These are phyloP conservation scores for Penicillium coprophilum DNA, from an alignment of 495 filamentous ascomycete species.

Conservation along the genomic window DNA sequence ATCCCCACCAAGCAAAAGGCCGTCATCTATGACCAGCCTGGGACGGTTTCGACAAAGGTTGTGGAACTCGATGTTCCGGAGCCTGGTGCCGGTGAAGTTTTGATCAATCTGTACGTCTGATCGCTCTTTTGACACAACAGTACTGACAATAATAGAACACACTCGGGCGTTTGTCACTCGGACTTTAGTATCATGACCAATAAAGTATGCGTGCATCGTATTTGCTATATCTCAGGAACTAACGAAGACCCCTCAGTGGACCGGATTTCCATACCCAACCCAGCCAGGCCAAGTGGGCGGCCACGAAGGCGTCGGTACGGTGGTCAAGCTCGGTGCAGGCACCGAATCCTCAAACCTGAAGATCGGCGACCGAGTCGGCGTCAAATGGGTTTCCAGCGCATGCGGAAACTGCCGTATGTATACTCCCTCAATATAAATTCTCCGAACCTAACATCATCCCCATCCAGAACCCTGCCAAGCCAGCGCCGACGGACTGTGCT, in stretches of 20 bases:
- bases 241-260: constrained; percentile 43
- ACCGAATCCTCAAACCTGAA: constrained; percentile 55
- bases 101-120: constrained; percentile 59
- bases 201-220: constrained; percentile 27
- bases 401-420: constrained; percentile 50
- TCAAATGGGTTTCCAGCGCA: constrained; percentile 54
- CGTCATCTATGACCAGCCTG: constrained; percentile 66
- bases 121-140: neutral
- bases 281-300: constrained; percentile 64
- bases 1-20: constrained; percentile 69
- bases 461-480: constrained; percentile 50
- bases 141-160: constrained; percentile 48
- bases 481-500: constrained; percentile 59
- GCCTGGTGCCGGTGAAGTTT: constrained; percentile 61
- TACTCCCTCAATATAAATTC: neutral
- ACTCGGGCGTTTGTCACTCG: constrained; percentile 70
- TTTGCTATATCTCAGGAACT: neutral
- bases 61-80: constrained; percentile 65
- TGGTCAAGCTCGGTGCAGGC: constrained; percentile 59
- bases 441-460: constrained; percentile 3
- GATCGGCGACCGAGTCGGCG: constrained; percentile 64
- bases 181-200: constrained; percentile 65
- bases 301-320: constrained; percentile 60
- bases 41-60: constrained; percentile 65
- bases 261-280: constrained; percentile 59